Conservation (phyloP, 2,329 filamentous ascomycete species). For the Parasarocladium wereldwijsianum region DNA sequence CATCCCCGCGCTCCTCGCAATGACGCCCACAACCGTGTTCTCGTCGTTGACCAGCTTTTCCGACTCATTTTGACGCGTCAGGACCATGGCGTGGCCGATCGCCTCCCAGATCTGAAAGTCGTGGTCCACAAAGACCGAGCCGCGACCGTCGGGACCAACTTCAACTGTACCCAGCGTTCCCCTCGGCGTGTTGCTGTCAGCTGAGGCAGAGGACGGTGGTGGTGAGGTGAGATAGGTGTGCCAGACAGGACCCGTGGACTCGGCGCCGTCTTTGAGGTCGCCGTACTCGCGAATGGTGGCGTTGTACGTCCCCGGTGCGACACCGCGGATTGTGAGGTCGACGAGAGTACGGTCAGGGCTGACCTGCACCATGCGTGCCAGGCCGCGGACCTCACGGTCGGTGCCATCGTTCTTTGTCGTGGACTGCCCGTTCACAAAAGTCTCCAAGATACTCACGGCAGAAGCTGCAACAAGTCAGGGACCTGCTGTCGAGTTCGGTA, state of each 20-base stretch:
- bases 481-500: not conserved
- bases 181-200: conserved; percentile 13
- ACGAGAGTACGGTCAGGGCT: conserved; percentile 64
- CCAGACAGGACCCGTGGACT: conserved; percentile 76
- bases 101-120: conserved; percentile 87
- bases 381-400: conserved; percentile 55
- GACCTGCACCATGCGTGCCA: conserved; percentile 90
- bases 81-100: conserved; percentile 83
- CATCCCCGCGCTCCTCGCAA: conserved; percentile 89
- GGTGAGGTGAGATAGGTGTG: too few relatives aligned
- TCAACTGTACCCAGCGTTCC: conserved; percentile 58
- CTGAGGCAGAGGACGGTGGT: too few relatives aligned
- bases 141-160: conserved; percentile 61
- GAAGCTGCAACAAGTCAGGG: conserved; percentile 36
- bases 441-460: conserved; percentile 92
- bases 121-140: conserved; percentile 67
- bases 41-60: conserved; percentile 57
- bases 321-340: conserved; percentile 73
- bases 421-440: conserved; percentile 42
- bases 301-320: conserved; percentile 66
- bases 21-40: conserved; percentile 80
- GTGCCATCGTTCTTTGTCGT: conserved; percentile 26
- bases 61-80: conserved; percentile 51
- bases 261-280: conserved; percentile 72
- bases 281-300: conserved; percentile 77